phyloP scores from a whole-genome alignment of 495 filamentous ascomycete species.

The Chaetomium cochliodes region DNA sequence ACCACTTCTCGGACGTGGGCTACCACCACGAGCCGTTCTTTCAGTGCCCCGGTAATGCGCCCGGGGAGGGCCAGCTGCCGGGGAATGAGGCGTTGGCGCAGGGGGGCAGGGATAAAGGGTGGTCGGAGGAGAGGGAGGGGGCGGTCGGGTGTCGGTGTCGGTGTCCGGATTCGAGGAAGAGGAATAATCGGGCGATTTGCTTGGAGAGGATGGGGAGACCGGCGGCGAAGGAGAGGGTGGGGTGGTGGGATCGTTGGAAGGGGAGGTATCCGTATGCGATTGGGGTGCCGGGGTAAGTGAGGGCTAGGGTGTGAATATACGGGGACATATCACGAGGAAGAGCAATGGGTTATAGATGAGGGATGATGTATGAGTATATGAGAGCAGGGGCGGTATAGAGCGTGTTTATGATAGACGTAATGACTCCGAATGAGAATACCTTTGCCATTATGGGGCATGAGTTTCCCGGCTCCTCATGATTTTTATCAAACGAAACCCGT shows the following conservation, averaged over 20 bases:
- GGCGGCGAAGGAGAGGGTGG: background rate
- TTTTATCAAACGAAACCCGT: no score
- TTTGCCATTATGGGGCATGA: no score
- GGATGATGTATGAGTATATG: no score
- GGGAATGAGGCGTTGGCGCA: slow-evolving; percentile 33
- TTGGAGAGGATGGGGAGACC: slow-evolving; percentile 10
- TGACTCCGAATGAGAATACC: no score
- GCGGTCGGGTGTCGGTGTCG: slow-evolving; percentile 48
- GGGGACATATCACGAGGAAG: no score
- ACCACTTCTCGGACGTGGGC: slow-evolving; percentile 55
- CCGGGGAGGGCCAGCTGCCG: slow-evolving; percentile 38
- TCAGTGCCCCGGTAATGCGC: slow-evolving; percentile 49
- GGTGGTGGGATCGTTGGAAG: slow-evolving; percentile 4
- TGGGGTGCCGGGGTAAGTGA: slow-evolving; percentile 2
- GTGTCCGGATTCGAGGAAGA: slow-evolving; percentile 28
- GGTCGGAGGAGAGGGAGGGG: slow-evolving; percentile 38
- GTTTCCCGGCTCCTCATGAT: no score
- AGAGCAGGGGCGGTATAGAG: no score
- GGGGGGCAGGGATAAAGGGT: slow-evolving; percentile 22
- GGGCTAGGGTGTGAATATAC: no score
- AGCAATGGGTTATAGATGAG: no score
- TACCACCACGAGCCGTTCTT: slow-evolving; percentile 53
- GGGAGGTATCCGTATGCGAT: slow-evolving; percentile 15
- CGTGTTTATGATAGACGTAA: no score
- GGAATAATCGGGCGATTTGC: slow-evolving; percentile 13